phyloP scores from a whole-genome alignment of 768 basidiomycete species.

The Kwoniella europaea region DNA sequence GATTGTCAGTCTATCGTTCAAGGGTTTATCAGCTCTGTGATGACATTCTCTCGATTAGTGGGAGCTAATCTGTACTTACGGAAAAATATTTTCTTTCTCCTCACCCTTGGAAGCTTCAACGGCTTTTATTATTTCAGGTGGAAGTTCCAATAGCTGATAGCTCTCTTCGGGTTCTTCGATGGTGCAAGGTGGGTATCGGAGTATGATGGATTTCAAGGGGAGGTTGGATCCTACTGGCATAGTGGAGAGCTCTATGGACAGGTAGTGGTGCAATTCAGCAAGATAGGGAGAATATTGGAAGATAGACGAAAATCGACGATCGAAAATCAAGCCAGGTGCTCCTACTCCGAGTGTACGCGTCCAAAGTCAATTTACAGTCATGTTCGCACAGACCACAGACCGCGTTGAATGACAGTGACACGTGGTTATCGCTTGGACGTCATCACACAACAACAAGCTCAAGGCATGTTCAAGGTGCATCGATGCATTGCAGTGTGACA shows the following conservation, averaged over 20 bases:
- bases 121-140: conserved; percentile 52
- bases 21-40: neutral
- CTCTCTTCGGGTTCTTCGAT: conserved; percentile 33
- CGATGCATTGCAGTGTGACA: no score
- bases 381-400: neutral
- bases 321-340: no score
- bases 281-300: no score
- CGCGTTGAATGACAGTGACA: neutral
- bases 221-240: conserved; percentile 12
- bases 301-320: no score
- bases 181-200: conserved; percentile 2
- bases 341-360: no score
- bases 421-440: neutral
- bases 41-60: no score
- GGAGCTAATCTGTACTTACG: conserved; percentile 31
- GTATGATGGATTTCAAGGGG: neutral
- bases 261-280: no score
- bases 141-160: conserved; percentile 57
- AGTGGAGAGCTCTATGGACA: no score
- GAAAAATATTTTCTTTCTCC: conserved; percentile 19
- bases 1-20: conserved; percentile 67
- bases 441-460: neutral
- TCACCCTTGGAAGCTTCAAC: conserved; percentile 42
- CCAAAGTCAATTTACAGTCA: neutral
- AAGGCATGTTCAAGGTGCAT: neutral